Evolutionary conservation across 345 rosid genomes (phyloP).

Genomic region (Streptanthus diversifolius): DNA sequence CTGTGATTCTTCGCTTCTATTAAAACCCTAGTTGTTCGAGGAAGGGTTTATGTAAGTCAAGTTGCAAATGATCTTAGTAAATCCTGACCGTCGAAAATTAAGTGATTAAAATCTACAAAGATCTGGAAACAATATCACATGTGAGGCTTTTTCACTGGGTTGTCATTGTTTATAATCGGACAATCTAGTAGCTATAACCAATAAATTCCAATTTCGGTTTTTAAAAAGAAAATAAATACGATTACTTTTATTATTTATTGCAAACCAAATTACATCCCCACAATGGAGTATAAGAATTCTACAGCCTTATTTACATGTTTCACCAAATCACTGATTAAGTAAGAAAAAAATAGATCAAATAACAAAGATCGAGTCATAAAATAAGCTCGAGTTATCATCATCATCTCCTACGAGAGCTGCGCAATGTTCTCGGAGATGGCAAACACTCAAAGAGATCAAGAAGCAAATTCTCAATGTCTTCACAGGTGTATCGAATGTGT

Average conservation of each 20-base stretch:
- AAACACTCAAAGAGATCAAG: conserved; percentile 63
- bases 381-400: background rate
- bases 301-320: conserved; percentile 14
- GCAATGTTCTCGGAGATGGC: conserved; percentile 40
- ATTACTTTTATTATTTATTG: background rate
- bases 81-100: conserved; percentile 17
- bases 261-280: conserved; percentile 13
- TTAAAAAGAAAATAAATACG: background rate
- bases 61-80: background rate
- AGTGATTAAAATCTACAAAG: background rate
- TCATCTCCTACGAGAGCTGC: conserved; percentile 50
- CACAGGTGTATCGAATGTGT: conserved; percentile 53
- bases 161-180: background rate
- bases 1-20: background rate
- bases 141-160: background rate
- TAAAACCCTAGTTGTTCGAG: conserved; percentile 30
- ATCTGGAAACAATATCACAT: background rate
- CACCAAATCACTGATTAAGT: conserved; percentile 12
- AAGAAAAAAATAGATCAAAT: background rate
- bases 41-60: conserved; percentile 32
- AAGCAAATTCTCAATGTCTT: conserved; percentile 52
- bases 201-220: background rate
- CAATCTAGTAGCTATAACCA: background rate
- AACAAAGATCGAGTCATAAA: background rate
- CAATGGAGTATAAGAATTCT: background rate